phyloP scores from a whole-genome alignment of 2,329 filamentous ascomycete genomes.

The Ceratocystis colombiana region DNA sequence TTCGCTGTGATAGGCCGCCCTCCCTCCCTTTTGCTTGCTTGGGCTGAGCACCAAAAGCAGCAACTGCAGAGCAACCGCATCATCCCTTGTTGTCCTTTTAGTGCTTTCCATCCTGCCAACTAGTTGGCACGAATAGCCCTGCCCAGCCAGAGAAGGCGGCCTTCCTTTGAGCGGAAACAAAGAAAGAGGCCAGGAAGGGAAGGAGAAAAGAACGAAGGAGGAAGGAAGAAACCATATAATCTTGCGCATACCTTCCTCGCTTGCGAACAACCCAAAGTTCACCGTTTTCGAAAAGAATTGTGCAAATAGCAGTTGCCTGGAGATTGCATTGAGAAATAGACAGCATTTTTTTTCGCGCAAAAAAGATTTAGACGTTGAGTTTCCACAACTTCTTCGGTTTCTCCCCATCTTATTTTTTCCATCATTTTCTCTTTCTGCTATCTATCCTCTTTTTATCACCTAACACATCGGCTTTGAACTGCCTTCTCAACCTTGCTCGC shows the following conservation, averaged over 20 bases:
- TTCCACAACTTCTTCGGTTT: neutral
- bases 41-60: slow-evolving; percentile 11
- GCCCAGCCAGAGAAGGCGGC: neutral
- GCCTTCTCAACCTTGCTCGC: neutral
- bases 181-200: slow-evolving; percentile 1
- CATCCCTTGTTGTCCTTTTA: slow-evolving; percentile 8
- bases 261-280: neutral
- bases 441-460: slow-evolving; percentile 2
- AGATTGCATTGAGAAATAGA: slow-evolving; percentile 11
- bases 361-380: neutral
- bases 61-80: neutral
- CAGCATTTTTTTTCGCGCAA: slow-evolving; percentile 15
- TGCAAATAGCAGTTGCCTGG: slow-evolving; percentile 9
- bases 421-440: neutral
- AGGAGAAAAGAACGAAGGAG: neutral
- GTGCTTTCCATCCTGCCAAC: neutral
- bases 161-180: slow-evolving; percentile 8
- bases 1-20: neutral
- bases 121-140: slow-evolving; percentile 11
- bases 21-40: neutral
- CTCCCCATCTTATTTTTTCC: neutral
- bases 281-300: slow-evolving; percentile 6
- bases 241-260: slow-evolving; percentile 13
- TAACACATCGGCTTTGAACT: neutral
- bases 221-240: slow-evolving; percentile 17